These are phyloP conservation scores for Royoungia palumana DNA, from an alignment of 768 basidiomycete genomes.

Conservation along the genomic window DNA sequence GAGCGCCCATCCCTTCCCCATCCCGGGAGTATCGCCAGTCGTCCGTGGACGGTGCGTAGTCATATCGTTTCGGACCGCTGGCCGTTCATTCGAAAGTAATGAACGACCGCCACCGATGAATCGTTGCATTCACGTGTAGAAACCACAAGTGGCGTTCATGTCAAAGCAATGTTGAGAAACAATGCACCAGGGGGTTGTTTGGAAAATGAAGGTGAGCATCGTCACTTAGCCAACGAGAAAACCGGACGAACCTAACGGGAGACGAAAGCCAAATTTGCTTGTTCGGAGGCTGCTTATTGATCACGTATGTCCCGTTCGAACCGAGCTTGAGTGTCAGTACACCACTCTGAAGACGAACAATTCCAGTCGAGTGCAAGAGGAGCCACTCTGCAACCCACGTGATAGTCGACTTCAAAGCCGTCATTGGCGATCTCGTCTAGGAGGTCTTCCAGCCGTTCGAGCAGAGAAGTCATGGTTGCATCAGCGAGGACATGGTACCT, in stretches of 20 bases:
- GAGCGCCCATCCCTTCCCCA: conserved; percentile 50
- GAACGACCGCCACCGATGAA: background rate
- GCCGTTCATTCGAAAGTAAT: conserved; percentile 1
- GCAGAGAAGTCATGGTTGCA: conserved; percentile 68
- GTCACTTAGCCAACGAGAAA: background rate
- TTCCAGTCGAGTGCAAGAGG: conserved; percentile 9
- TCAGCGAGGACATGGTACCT: conserved; percentile 74
- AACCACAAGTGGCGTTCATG: background rate
- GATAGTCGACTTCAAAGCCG: conserved; percentile 83
- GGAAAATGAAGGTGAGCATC: conserved; percentile 3
- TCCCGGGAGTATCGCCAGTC: conserved; percentile 81
- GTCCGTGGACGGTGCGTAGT: conserved; percentile 54
- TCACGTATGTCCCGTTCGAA: conserved; percentile 81
- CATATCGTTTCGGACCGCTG: conserved; percentile 92
- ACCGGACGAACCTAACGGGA: conserved; percentile 63
- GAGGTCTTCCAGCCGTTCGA: conserved; percentile 70
- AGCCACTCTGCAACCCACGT: conserved; percentile 46
- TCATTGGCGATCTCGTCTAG: conserved; percentile 57
- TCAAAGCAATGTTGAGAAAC: background rate
- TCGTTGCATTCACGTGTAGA: conserved; percentile 4
- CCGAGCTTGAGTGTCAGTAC: conserved; percentile 82
- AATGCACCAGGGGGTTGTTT: background rate
- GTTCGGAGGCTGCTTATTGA: conserved; percentile 97
- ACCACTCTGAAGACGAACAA: conserved; percentile 67
- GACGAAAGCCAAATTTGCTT: conserved; percentile 97